Evolutionary conservation across 306 rosid genomes (phyloP), one percentile per base, ranked within the genome.

Genomic region (Castanea mollissima): DNA sequence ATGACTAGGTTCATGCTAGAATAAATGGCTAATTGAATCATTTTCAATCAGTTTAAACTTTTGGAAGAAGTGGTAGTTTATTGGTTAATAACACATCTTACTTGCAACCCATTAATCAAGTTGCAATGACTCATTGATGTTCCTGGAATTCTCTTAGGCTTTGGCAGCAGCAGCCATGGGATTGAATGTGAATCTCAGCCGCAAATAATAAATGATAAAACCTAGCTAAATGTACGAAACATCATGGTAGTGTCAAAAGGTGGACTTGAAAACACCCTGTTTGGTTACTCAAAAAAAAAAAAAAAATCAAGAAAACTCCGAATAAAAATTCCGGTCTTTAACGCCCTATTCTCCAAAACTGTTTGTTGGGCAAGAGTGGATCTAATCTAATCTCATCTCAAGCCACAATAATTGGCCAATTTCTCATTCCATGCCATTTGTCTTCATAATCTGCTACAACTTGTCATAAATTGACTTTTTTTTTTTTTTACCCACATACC

Each of bases 101-200:
- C 86, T 81, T 69, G 97, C 91, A 60, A 85, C 78, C 92, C 88
- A 92, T 81, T 88, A 86, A 35, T 89, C 94, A 11, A 91, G 82
- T 78, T 90, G 90, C 80, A 81, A 78, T 0, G 94, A 63, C 69
- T 90, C 88, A 12, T 74, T 59, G 71, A 32, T 32, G 46, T 38
- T 38, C 1, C 75, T 51, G 3, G 91, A 88, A 73, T 80, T 89
- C 88, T 95, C 99, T 12, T 73, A 78, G 25, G 97, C 94, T 74
- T 78, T 85, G 29, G 99, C 96, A 2, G 98, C 97, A 16, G 78
- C 60, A n/a, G 91, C 90, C 63, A 95, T 13, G 85, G 21, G 98
- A 97, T 74, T 90, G 89, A 80, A 95, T 95, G 82, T 95, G 95
- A 52, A 94, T 94, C 78, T 94, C 99, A 19, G 95, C 93, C 76